Evolutionary conservation across 2,329 filamentous ascomycete genomes (phyloP), one percentile per base, ranked within the genome.

Genomic region (Didymella keratinophila): DNA sequence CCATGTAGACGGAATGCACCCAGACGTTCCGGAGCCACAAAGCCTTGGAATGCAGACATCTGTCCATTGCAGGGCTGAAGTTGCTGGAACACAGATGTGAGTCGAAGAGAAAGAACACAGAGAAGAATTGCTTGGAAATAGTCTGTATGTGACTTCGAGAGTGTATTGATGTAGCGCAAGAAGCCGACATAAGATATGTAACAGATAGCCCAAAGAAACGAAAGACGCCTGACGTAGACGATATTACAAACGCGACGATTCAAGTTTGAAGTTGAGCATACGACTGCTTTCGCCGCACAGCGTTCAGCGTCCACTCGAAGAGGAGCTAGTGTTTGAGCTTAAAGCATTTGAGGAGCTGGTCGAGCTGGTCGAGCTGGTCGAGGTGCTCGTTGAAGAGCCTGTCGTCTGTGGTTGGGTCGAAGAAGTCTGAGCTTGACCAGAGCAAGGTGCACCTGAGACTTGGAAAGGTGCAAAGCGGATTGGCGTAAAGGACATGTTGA

Each of bases 391-490:
- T 2, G 55, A 32, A 30, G 49, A 23, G 4, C 30, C 51, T 37
- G 64, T 50, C 20, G 55, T 63, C 42, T 66, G 69, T 14, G 63
- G 54, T 43, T 71, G 67, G 34, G 63, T 63, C 27, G 70, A 67
- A 1, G 67, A 63, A 27, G 68, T 66, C 16, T 58, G 43, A 11
- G 30, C 16, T 21, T 52, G 21, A 4, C 21, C 11, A 7, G 66
- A 59, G 10, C 66, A 60, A 4, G 70, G 65, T 12, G 62, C 60
- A 49, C 61, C 68, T 25, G 52, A 50, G 37, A 74, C 62, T 61
- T 75, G 72, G 21, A 75, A 71, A 6, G 70, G 71, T 2, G 65
- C 56, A 50, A 75, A 63, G 46, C 72, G 70, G 34, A 74, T 72
- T 0, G 72, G 72, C 16, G 71, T 64, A 12, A 73, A 64, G 11